Evolutionary conservation across 495 filamentous ascomycete genomes (phyloP).

Genomic region (Daldinia bambusicola): DNA sequence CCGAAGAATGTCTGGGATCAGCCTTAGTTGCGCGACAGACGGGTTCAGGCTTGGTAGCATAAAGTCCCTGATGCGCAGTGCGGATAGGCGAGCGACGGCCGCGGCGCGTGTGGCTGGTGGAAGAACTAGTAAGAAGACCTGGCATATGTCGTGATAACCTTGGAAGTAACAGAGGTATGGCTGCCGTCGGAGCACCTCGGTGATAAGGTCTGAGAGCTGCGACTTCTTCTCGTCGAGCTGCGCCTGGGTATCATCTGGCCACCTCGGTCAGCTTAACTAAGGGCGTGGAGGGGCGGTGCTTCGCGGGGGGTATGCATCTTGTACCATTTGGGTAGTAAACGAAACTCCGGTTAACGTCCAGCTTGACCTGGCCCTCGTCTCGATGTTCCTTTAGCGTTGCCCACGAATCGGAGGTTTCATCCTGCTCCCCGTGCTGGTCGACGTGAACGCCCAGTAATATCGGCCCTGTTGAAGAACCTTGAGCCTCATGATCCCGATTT

Average conservation of each 20-base stretch:
- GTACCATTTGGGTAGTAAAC: constrained; percentile 91
- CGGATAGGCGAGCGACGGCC: constrained; percentile 80
- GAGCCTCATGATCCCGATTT: constrained; percentile 37
- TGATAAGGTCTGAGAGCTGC: constrained; percentile 80
- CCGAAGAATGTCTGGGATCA: constrained; percentile 83
- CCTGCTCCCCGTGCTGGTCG: constrained; percentile 33
- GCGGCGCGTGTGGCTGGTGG: constrained; percentile 57
- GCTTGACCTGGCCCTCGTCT: constrained; percentile 88
- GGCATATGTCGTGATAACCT: constrained; percentile 98
- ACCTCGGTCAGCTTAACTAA: constrained; percentile 12
- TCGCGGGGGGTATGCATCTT: constrained; percentile 32
- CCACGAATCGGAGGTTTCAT: constrained; percentile 55
- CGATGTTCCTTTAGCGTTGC: constrained; percentile 69
- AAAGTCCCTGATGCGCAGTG: constrained; percentile 92
- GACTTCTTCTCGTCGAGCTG: constrained; percentile 72
- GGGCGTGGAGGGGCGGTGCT: constrained; percentile 15
- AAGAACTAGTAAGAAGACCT: constrained; percentile 91
- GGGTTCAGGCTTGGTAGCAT: constrained; percentile 92
- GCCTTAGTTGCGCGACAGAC: constrained; percentile 80
- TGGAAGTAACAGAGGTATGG: constrained; percentile 96
- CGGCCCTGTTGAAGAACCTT: constrained; percentile 69
- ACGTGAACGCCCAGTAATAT: constrained; percentile 71
- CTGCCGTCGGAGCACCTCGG: constrained; percentile 76
- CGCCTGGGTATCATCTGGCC: constrained; percentile 60
- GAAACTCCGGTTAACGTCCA: constrained; percentile 96